Percentiles rank a stretch among this genome's conserved stretches.
Conservation (phyloP, 1,139 yeast genomes). For the Saccharomycopsis hybrid region DNA sequence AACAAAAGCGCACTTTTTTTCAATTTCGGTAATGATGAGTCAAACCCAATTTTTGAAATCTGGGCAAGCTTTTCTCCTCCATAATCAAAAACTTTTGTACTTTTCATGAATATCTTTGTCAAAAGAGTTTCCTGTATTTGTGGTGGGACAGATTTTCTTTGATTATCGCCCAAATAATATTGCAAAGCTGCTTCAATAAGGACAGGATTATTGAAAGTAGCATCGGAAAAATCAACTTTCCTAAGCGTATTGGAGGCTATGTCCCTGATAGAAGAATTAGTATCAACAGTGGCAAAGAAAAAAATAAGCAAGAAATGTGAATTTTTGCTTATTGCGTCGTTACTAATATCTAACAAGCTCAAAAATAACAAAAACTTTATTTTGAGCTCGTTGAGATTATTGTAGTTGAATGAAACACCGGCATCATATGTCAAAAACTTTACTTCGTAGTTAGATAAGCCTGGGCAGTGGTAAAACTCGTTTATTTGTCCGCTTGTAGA, state of each 20-base stretch:
- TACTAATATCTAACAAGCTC: constrained; percentile 36
- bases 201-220: constrained; percentile 15
- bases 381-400: constrained; percentile 45
- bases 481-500: too few species aligned
- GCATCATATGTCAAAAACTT: constrained; percentile 62
- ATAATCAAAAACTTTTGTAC: constrained; percentile 36
- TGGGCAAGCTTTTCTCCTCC: constrained; percentile 23
- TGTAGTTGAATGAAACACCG: constrained; percentile 49
- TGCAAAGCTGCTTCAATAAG: constrained; percentile 25
- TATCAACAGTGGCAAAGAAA: constrained; percentile 61
- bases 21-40: neutral
- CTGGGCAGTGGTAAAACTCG: constrained; percentile 47
- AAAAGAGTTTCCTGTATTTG: constrained; percentile 56
- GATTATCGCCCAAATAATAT: constrained; percentile 36
- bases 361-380: constrained; percentile 37
- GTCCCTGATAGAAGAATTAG: constrained; percentile 47
- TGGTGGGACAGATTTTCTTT: constrained; percentile 47
- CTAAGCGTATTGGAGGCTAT: constrained; percentile 45
- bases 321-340: constrained; percentile 28
- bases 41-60: neutral
- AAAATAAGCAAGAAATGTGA: constrained; percentile 36
- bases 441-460: constrained; percentile 50
- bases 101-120: constrained; percentile 40
- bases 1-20: constrained; percentile 6
- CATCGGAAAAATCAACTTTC: constrained; percentile 30